phyloP scores from a whole-genome alignment of 768 basidiomycete genomes.

The Pleurotus sapidus region DNA sequence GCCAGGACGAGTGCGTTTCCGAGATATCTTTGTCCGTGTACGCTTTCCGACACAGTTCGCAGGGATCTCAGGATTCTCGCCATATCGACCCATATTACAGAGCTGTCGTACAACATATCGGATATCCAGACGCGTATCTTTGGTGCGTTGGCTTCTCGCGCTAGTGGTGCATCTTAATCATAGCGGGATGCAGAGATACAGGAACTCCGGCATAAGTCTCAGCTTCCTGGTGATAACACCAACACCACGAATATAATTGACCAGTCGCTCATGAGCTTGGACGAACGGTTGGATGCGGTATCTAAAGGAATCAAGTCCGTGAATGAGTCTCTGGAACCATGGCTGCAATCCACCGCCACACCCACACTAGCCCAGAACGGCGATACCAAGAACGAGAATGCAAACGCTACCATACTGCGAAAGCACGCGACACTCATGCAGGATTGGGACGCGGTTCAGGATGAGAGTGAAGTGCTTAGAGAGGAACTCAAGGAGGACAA shows the following conservation, averaged over 20 bases:
- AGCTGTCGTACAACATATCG: constrained; percentile 81
- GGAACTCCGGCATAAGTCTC: constrained; percentile 86
- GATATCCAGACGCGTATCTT: constrained; percentile 92
- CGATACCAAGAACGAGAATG: constrained; percentile 32
- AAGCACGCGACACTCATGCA: constrained; percentile 70
- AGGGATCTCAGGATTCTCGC: constrained; percentile 78
- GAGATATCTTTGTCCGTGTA: constrained; percentile 7
- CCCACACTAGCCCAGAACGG: constrained; percentile 40
- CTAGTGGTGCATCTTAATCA: constrained; percentile 6
- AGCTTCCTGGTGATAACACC: constrained; percentile 54
- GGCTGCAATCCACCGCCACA: constrained; percentile 45
- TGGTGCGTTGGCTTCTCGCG: constrained; percentile 41
- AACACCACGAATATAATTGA: constrained; percentile 73
- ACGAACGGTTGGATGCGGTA: constrained; percentile 75
- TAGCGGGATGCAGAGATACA: constrained; percentile 66
- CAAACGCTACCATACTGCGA: constrained; percentile 46
- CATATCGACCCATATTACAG: constrained; percentile 82
- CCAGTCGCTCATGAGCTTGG: constrained; percentile 73
- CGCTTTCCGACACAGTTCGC: constrained; percentile 17
- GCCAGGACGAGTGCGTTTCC: constrained; percentile 59
- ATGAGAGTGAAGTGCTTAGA: constrained; percentile 75
- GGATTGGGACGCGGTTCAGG: constrained; percentile 83
- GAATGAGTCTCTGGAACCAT: constrained; percentile 62
- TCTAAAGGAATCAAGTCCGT: constrained; percentile 69
- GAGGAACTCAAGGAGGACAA: constrained; percentile 98